Base-by-base conservation (phyloP, 2,329 filamentous ascomycete species). In the Fusarium tjaetaba region DNA sequence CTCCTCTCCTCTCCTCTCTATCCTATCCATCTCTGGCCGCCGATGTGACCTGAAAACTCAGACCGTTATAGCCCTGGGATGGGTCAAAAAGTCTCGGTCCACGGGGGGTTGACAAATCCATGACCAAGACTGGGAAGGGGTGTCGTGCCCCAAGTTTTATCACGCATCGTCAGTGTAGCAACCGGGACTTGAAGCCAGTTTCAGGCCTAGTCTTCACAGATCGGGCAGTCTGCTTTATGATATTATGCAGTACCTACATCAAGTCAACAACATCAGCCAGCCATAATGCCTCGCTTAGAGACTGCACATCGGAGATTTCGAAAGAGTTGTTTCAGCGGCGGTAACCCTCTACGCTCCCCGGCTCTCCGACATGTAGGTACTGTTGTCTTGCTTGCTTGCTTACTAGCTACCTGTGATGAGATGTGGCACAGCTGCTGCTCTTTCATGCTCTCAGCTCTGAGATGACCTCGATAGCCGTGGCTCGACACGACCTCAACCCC, bases 271-370 rank as follows among this genome's bases (percentile, higher is more conserved):
- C 34, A 59, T 49, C 53, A 59, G 42, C 72, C 68, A 76, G 65
- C 60, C 66, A 67, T 42, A 45, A 51, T 55, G 55, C 55, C 64
- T 77, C 75, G 73, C 72, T 68, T 76, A 74, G 70, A 71, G 63
- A 68, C 73, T 74, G 74, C 75, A 71, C 60, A 65, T 77, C 76
- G 76, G 76, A 77, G 75, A 77, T 77, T 77, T 77, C 76, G 42
- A 71, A 71, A 60, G 60, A 61, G 26, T 62, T 65, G 65, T 73
- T 72, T 76, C 72, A 74, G 18, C 36, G 61, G 59, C 46, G 55
- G 65, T 42, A 65, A 51, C 46, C 51, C 62, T 72, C 41, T 71
- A 43, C 43, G 18, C 42, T 75, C 62, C 68, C 68, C 43, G 45
- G 56, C 60, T 59, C 46, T 49, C 52, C 57, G 43, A 72, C 43